Evolutionary conservation across 1,284 basidiomycete genomes (phyloP).

Genomic region (Cystobasidium pallidum): DNA sequence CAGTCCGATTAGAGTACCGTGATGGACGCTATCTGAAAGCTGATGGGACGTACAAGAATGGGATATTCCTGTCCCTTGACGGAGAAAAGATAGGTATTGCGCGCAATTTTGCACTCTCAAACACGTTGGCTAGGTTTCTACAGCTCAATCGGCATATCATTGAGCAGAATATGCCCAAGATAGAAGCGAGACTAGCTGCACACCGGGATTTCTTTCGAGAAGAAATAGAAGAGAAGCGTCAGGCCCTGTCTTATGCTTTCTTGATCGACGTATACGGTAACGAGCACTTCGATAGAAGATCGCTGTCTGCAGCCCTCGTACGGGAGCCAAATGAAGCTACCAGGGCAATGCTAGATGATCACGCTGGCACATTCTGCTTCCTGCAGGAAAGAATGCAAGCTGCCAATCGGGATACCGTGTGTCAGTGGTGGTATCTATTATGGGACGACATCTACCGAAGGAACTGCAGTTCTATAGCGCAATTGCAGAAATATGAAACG

Average conservation of each 20-base stretch:
- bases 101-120: conserved; percentile 69
- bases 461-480: conserved; percentile 65
- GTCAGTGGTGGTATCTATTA: conserved; percentile 81
- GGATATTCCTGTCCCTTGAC: conserved; percentile 61
- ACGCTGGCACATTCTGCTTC: conserved; percentile 62
- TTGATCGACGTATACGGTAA: conserved; percentile 66
- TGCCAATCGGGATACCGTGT: conserved; percentile 63
- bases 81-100: conserved; percentile 68
- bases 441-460: conserved; percentile 77
- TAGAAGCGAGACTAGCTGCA: conserved; percentile 56
- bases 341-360: conserved; percentile 63
- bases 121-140: conserved; percentile 68
- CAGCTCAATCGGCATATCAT: conserved; percentile 66
- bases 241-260: conserved; percentile 69
- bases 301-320: conserved; percentile 61
- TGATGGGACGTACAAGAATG: conserved; percentile 49
- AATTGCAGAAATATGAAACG: conserved; percentile 60
- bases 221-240: conserved; percentile 64
- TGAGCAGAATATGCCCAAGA: conserved; percentile 57
- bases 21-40: conserved; percentile 53
- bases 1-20: conserved; percentile 66
- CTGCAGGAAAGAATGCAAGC: conserved; percentile 65
- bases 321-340: conserved; percentile 65
- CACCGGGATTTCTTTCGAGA: conserved; percentile 65
- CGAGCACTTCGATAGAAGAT: conserved; percentile 60